phyloP scores from a whole-genome alignment of 805 yeast genomes.

The Candida bentonensis region DNA sequence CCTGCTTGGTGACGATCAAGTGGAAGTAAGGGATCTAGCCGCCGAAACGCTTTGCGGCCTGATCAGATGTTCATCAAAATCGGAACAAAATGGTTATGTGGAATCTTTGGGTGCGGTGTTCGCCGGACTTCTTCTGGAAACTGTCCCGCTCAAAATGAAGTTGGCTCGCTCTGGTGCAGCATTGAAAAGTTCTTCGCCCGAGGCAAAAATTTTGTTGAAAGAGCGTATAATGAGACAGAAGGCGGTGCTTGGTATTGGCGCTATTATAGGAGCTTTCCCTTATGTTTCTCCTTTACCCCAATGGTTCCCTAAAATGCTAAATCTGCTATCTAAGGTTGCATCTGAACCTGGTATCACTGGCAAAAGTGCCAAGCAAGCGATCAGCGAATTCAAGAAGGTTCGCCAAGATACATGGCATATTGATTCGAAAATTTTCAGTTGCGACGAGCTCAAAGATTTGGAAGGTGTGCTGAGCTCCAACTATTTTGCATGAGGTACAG shows the following conservation, averaged over 20 bases:
- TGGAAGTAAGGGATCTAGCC: slow-evolving; percentile 65
- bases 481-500: slow-evolving; percentile 73
- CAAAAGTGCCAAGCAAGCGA: slow-evolving; percentile 63
- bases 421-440: slow-evolving; percentile 60
- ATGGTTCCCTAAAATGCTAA: slow-evolving; percentile 72
- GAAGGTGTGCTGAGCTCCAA: slow-evolving; percentile 93
- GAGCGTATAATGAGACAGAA: slow-evolving; percentile 51
- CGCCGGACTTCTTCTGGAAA: slow-evolving; percentile 21
- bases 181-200: slow-evolving; percentile 6
- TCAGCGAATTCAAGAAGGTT: slow-evolving; percentile 77
- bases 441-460: slow-evolving; percentile 71
- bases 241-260: slow-evolving; percentile 77
- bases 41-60: slow-evolving; percentile 67
- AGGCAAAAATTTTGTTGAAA: background rate
- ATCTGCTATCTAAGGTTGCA: slow-evolving; percentile 56
- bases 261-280: slow-evolving; percentile 79
- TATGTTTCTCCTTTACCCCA: slow-evolving; percentile 80
- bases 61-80: slow-evolving; percentile 45
- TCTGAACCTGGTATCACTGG: slow-evolving; percentile 69
- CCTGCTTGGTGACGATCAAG: slow-evolving; percentile 45
- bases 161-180: slow-evolving; percentile 5
- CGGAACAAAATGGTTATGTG: slow-evolving; percentile 21
- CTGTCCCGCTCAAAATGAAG: slow-evolving; percentile 1
- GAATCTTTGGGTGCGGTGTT: background rate
- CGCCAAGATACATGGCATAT: slow-evolving; percentile 95